phyloP scores from a whole-genome alignment of 1,284 basidiomycete genomes.

The Ceratobasidium sp. region DNA sequence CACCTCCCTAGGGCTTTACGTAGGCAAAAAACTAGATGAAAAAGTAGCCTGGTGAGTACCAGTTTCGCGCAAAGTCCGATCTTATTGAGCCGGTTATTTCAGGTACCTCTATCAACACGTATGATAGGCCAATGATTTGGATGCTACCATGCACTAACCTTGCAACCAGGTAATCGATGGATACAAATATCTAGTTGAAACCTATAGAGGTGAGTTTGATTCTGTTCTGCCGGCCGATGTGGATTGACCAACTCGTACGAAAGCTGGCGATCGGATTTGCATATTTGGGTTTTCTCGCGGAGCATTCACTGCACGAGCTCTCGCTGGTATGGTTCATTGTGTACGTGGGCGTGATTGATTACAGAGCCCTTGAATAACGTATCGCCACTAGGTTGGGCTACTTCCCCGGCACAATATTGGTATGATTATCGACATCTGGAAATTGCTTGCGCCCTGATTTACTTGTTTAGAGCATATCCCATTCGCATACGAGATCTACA shows the following conservation, averaged over 20 bases:
- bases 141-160: neutral
- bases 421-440: neutral
- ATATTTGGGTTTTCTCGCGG: slow-evolving; percentile 41
- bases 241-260: neutral
- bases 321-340: slow-evolving; percentile 39
- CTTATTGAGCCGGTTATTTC: neutral
- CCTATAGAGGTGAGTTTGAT: slow-evolving; percentile 7
- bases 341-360: neutral
- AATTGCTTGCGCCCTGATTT: neutral
- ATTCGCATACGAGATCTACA: slow-evolving; percentile 41
- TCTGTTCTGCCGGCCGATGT: neutral
- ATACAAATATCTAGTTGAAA: slow-evolving; percentile 38
- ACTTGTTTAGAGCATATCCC: slow-evolving; percentile 40
- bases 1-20: neutral
- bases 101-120: slow-evolving; percentile 2
- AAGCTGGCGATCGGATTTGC: slow-evolving; percentile 36
- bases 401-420: slow-evolving; percentile 22
- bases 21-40: slow-evolving; percentile 24
- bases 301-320: slow-evolving; percentile 40
- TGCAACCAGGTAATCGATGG: slow-evolving; percentile 37
- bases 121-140: neutral
- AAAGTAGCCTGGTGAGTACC: slow-evolving; percentile 23
- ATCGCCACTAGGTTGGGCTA: neutral
- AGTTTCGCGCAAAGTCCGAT: neutral
- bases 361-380: neutral